phyloP scores from a whole-genome alignment of 441 rosid genomes.

The Erodium moschatum region DNA sequence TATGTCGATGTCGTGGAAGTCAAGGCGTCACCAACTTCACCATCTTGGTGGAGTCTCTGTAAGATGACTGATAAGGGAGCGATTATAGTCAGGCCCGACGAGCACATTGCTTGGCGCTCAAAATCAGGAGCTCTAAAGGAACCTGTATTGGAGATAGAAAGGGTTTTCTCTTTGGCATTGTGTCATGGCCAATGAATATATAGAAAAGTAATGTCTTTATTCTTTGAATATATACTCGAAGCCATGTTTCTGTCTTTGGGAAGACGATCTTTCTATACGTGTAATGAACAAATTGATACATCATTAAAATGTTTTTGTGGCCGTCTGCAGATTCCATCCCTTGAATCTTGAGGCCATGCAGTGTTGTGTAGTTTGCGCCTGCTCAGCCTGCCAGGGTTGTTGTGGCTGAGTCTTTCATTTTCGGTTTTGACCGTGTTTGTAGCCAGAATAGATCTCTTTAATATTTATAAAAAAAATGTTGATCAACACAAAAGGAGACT shows the following conservation, averaged over 20 bases:
- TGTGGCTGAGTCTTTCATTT: too few relatives aligned
- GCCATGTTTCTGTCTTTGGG: neutral
- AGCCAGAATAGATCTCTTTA: too few relatives aligned
- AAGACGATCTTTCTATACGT: too few relatives aligned
- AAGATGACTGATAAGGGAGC: conserved; percentile 59
- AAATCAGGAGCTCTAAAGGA: conserved; percentile 36
- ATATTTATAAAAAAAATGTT: too few relatives aligned
- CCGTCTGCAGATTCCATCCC: too few relatives aligned
- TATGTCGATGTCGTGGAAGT: conserved; percentile 50
- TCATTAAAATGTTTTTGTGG: too few relatives aligned
- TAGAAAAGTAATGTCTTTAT: neutral
- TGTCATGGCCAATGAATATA: conserved; percentile 21
- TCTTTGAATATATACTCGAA: neutral
- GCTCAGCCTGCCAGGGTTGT: too few relatives aligned
- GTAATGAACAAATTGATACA: too few relatives aligned
- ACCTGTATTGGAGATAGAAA: conserved; percentile 40
- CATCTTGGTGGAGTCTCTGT: conserved; percentile 74
- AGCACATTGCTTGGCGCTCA: conserved; percentile 74
- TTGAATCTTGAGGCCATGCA: too few relatives aligned
- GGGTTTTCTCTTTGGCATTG: conserved; percentile 43
- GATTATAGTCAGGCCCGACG: conserved; percentile 71
- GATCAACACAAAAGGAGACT: too few relatives aligned
- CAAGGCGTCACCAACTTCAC: conserved; percentile 27
- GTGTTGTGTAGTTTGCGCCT: too few relatives aligned
- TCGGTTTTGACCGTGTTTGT: too few relatives aligned